Evolutionary conservation across 2,329 filamentous ascomycete species (phyloP).

Genomic region (Fusarium sublunatum): DNA sequence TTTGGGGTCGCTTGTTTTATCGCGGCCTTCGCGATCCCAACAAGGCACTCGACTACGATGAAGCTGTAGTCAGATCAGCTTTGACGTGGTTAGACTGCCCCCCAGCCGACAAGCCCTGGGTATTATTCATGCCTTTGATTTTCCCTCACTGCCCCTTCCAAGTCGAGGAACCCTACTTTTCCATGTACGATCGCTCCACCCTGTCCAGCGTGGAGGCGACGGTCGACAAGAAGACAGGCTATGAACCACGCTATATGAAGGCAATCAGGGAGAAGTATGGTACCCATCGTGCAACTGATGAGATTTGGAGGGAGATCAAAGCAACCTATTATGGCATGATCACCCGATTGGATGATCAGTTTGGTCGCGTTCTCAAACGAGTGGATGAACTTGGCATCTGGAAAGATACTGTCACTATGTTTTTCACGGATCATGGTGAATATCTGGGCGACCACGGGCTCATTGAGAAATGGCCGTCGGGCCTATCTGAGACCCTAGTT

Average conservation of each 20-base stretch:
- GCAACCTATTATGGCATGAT: constrained; percentile 62
- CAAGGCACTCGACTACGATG: constrained; percentile 58
- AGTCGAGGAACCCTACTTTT: constrained; percentile 61
- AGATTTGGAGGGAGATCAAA: constrained; percentile 57
- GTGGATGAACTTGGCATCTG: constrained; percentile 51
- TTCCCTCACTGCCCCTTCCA: constrained; percentile 61
- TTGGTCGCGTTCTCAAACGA: constrained; percentile 53
- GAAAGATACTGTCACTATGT: constrained; percentile 56
- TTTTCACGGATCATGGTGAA: constrained; percentile 60
- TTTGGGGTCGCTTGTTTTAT: constrained; percentile 57
- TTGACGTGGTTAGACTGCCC: constrained; percentile 58
- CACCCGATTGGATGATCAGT: constrained; percentile 58
- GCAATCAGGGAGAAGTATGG: constrained; percentile 54
- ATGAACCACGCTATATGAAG: constrained; percentile 57
- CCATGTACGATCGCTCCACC: constrained; percentile 55
- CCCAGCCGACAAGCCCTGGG: constrained; percentile 55
- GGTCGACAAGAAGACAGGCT: constrained; percentile 51
- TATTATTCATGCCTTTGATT: constrained; percentile 56
- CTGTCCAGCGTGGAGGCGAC: constrained; percentile 34
- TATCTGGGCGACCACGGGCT: constrained; percentile 60
- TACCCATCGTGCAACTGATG: constrained; percentile 53
- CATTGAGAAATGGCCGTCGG: constrained; percentile 62
- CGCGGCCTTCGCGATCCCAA: constrained; percentile 53
- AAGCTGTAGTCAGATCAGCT: constrained; percentile 55
- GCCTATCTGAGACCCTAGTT: constrained; percentile 55